Evolutionary conservation across 1,284 basidiomycete genomes (phyloP).

Genomic region (Moesziomyces globuligerus): DNA sequence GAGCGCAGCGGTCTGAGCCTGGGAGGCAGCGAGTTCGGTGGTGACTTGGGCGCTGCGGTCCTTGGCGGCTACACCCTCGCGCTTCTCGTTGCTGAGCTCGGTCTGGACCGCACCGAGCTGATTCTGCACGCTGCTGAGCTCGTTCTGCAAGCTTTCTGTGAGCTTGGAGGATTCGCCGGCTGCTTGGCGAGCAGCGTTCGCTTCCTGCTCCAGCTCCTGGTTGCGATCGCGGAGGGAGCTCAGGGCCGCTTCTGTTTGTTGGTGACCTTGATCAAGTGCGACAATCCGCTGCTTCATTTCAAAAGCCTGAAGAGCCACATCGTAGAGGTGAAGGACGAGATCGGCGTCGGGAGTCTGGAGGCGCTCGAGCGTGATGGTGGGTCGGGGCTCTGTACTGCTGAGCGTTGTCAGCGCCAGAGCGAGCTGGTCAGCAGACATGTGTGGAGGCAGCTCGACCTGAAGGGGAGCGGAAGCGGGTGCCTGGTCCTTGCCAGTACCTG

Average conservation of each 20-base stretch:
- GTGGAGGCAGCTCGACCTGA: constrained; percentile 23
- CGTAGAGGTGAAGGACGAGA: constrained; percentile 42
- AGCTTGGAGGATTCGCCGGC: constrained; percentile 20
- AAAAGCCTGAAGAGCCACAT: constrained; percentile 24
- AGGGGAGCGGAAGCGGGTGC: neutral
- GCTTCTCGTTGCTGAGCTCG: constrained; percentile 39
- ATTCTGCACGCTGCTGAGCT: constrained; percentile 35
- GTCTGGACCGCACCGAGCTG: constrained; percentile 34
- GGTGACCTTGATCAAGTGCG: constrained; percentile 5
- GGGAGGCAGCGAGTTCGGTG: constrained; percentile 33
- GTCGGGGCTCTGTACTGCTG: constrained; percentile 10
- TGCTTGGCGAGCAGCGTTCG: constrained; percentile 15
- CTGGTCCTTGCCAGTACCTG: neutral
- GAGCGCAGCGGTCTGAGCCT: constrained; percentile 32
- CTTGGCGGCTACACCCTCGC: constrained; percentile 37
- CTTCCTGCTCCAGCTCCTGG: constrained; percentile 23
- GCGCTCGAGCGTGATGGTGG: constrained; percentile 19
- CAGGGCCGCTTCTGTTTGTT: constrained; percentile 5
- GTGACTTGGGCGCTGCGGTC: constrained; percentile 21
- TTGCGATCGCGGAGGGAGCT: constrained; percentile 5
- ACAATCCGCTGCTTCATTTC: constrained; percentile 18
- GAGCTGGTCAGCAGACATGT: constrained; percentile 27
- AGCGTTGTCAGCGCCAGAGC: constrained; percentile 24
- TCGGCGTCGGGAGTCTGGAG: constrained; percentile 33
- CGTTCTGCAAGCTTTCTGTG: constrained; percentile 37